Conservation (phyloP, 106 monocot species). For the Apostasia ramifera region DNA sequence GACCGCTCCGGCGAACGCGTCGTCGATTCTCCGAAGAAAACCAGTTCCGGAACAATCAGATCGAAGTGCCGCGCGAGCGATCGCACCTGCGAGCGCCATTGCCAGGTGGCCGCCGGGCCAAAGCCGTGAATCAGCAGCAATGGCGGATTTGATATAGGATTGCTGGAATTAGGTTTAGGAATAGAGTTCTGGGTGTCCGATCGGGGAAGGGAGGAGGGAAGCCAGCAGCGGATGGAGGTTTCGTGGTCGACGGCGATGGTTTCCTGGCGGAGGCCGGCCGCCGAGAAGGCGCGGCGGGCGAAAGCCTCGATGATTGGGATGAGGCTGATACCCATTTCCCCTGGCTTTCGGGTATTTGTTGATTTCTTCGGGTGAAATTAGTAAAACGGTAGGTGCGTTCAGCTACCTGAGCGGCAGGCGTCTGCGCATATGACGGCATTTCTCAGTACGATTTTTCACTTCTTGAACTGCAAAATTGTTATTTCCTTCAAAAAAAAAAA, state of each 20-base stretch:
- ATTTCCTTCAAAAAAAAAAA: too few relatives aligned
- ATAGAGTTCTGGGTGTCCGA: background rate
- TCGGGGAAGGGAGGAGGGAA: background rate
- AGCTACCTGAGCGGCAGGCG: too few relatives aligned
- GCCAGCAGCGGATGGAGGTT: conserved; percentile 19
- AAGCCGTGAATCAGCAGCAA: conserved; percentile 20
- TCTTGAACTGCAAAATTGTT: too few relatives aligned
- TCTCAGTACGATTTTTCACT: too few relatives aligned
- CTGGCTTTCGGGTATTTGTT: too few relatives aligned
- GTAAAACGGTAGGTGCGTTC: too few relatives aligned
- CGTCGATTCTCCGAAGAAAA: conserved; percentile 23
- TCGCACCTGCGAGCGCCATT: conserved; percentile 17
- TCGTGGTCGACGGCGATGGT: conserved; percentile 9
- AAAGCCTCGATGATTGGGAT: conserved; percentile 5
- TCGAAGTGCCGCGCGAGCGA: conserved; percentile 16
- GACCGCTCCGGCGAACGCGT: conserved; percentile 11
- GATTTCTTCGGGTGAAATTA: too few relatives aligned
- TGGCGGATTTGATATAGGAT: background rate
- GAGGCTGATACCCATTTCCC: background rate
- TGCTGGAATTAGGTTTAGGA: background rate
- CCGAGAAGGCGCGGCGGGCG: conserved; percentile 17
- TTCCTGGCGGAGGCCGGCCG: conserved; percentile 12
- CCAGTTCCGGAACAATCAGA: conserved; percentile 15
- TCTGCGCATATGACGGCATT: too few relatives aligned
- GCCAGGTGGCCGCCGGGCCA: conserved; percentile 15